Base-by-base conservation (phyloP, 2,329 filamentous ascomycete species). In the Capronia americana region DNA sequence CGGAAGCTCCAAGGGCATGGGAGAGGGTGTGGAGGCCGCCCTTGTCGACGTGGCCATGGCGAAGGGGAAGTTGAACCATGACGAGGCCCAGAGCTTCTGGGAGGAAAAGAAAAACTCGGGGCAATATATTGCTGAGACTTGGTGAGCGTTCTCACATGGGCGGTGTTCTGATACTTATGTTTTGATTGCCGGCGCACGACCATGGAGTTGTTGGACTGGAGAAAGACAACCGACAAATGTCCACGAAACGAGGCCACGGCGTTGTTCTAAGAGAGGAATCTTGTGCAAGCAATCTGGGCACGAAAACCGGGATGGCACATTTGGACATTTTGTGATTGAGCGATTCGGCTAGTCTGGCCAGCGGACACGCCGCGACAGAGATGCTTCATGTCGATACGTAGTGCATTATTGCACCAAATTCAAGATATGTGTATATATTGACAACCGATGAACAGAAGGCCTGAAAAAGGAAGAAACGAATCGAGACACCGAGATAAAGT, bases 1-100 rank as follows among this genome's bases (percentile, higher is more conserved):
- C 77, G 95, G 95, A 57, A 96, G 91, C 79, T 93, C 89, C 75
- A 93, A 92, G 81, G 95, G 95, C 64, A 99, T 99, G 95, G 95
- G 95, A 66, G 95, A 98, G 79, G 95, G 95, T 53, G 95, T 99
- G 2, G 91, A 98, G 77, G 85, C 88, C 55, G 92, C 94, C 0
- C 84, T 99, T 14, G 84, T 97, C 28, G 91, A 97, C 69, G 93
- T 97, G 0, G 92, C 93, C 59, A 96, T 97, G 90, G 84, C 89
- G 71, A 97, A 97, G 84, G 95, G 94, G 11, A 93, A 93, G 74
- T 81, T 99, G 59, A 90, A 92, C 76, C 83, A 85, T 24, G 89
- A 93, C 34, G 92, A 96, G 77, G 94, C 95, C 2, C 84, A 86
- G 76, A 87, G 90, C 70, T 99, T 97, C 78, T 98, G 95, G 95